A percentile compares a stretch with the other conserved stretches of the same genome.
These are phyloP conservation scores for Podospora fimiseda DNA, from an alignment of 495 filamentous ascomycete genomes.

Conservation along the genomic window DNA sequence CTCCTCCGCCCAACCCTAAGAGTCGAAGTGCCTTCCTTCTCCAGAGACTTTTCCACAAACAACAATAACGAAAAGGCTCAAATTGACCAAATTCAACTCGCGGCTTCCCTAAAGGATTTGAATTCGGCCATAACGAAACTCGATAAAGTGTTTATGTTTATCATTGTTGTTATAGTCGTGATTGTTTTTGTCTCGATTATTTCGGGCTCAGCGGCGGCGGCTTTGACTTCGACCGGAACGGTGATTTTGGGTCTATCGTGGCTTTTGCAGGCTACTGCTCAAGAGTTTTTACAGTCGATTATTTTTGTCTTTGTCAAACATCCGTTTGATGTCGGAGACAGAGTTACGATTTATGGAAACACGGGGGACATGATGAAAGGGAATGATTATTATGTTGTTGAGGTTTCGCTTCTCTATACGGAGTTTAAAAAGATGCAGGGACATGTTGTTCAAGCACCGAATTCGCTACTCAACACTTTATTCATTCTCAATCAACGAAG, in stretches of 20 bases:
- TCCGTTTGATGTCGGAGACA: conserved; percentile 93
- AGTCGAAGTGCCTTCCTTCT: too few relatives aligned
- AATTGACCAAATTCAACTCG: conserved; percentile 89
- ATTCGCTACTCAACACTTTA: conserved; percentile 84
- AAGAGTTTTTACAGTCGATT: conserved; percentile 78
- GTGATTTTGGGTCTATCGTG: conserved; percentile 81
- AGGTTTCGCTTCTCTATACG: conserved; percentile 90
- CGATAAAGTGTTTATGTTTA: conserved; percentile 79
- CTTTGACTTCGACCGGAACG: conserved; percentile 81
- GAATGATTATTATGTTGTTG: conserved; percentile 94
- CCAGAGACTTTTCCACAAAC: too few relatives aligned
- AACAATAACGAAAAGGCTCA: too few relatives aligned
- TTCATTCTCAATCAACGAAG: conserved; percentile 94
- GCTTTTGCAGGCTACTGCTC: conserved; percentile 86
- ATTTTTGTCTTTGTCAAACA: conserved; percentile 98
- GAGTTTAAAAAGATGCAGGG: conserved; percentile 99
- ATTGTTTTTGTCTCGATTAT: conserved; percentile 86
- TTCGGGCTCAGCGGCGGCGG: conserved; percentile 75
- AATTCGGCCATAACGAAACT: conserved; percentile 93
- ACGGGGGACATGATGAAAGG: conserved; percentile 68
- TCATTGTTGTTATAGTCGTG: conserved; percentile 69
- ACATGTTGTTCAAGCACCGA: conserved; percentile 91
- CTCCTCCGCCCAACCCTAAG: too few relatives aligned
- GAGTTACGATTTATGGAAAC: conserved; percentile 87
- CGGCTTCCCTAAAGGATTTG: conserved; percentile 86